Percentiles rank a stretch among this genome's conserved stretches.
Conservation (phyloP, 1,284 basidiomycete genomes). For the Cutaneotrichosporon sp. region DNA sequence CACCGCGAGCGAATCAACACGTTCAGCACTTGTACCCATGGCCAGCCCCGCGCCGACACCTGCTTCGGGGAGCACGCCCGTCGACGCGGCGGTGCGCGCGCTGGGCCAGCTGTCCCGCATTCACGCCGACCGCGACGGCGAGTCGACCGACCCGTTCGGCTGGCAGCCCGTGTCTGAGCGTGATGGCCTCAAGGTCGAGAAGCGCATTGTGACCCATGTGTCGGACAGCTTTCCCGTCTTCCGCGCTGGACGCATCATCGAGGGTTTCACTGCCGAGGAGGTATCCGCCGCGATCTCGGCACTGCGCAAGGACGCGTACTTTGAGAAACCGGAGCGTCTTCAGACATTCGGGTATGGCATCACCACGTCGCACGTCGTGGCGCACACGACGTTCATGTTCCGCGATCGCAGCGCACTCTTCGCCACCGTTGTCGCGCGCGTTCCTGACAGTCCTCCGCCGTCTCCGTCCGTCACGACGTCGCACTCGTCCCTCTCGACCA, state of each 20-base stretch:
- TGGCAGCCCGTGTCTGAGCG: constrained; percentile 81
- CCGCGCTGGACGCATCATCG: constrained; percentile 84
- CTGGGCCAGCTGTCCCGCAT: constrained; percentile 72
- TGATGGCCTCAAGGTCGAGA: constrained; percentile 66
- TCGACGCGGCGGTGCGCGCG: constrained; percentile 75
- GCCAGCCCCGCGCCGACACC: constrained; percentile 45
- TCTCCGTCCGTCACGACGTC: constrained; percentile 44
- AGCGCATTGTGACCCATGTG: constrained; percentile 68
- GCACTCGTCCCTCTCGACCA: constrained; percentile 51
- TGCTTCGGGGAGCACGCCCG: constrained; percentile 41
- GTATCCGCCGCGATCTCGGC: constrained; percentile 65
- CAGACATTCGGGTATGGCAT: constrained; percentile 77
- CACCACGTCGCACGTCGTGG: constrained; percentile 51
- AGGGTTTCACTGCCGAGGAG: constrained; percentile 92
- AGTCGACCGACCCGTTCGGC: constrained; percentile 53
- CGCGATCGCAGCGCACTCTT: constrained; percentile 81
- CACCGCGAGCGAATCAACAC: constrained; percentile 58
- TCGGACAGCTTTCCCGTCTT: constrained; percentile 79
- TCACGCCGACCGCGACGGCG: constrained; percentile 57
- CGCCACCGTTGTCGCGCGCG: constrained; percentile 67
- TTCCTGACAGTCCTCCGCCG: constrained; percentile 49
- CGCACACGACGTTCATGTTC: constrained; percentile 80
- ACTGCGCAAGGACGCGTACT: constrained; percentile 35
- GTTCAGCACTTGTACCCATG: constrained; percentile 41
- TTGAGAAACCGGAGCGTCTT: constrained; percentile 61